Conservation (phyloP, 805 yeast genomes). For the Ogataea polymorpha region DNA sequence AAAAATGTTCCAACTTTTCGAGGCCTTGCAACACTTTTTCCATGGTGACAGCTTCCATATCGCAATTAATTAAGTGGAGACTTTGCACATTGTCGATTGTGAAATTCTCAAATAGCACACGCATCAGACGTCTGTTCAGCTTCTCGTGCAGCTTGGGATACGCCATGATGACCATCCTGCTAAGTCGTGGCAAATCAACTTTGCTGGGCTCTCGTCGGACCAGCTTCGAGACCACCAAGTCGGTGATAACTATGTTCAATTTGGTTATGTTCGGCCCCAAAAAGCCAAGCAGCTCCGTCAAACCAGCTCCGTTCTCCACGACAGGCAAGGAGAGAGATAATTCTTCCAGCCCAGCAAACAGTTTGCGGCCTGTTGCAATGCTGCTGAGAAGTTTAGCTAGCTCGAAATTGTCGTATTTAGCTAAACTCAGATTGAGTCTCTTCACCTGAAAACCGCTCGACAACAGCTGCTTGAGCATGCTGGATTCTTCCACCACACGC, state of each 20-base stretch:
- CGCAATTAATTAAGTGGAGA: conserved; percentile 13
- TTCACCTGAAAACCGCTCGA: conserved; percentile 9
- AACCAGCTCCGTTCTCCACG: conserved; percentile 16
- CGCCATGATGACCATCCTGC: conserved; percentile 3
- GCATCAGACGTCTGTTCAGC: conserved; percentile 1
- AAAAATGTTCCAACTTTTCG: conserved; percentile 1
- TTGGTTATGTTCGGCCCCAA: conserved; percentile 10
- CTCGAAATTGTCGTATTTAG: conserved; percentile 8
- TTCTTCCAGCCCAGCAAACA: conserved; percentile 13
- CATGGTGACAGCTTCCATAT: conserved; percentile 1
- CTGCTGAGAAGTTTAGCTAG: conserved; percentile 8
- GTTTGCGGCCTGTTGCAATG: conserved; percentile 10
- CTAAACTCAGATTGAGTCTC: conserved; percentile 7
- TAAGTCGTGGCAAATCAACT: not conserved
- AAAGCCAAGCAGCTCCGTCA: conserved; percentile 12
- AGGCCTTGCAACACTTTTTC: conserved; percentile 1
- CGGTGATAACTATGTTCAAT: conserved; percentile 10
- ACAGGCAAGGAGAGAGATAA: conserved; percentile 15
- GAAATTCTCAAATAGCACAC: conserved; percentile 2
- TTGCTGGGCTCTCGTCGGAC: not conserved
- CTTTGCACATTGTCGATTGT: conserved; percentile 2
- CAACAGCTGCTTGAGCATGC: conserved; percentile 15
- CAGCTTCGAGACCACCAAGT: conserved; percentile 1
- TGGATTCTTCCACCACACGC: conserved; percentile 16
- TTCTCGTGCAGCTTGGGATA: conserved; percentile 5